Conservation (phyloP, 2,329 filamentous ascomycete species). For the Dactylellina haptotyla region DNA sequence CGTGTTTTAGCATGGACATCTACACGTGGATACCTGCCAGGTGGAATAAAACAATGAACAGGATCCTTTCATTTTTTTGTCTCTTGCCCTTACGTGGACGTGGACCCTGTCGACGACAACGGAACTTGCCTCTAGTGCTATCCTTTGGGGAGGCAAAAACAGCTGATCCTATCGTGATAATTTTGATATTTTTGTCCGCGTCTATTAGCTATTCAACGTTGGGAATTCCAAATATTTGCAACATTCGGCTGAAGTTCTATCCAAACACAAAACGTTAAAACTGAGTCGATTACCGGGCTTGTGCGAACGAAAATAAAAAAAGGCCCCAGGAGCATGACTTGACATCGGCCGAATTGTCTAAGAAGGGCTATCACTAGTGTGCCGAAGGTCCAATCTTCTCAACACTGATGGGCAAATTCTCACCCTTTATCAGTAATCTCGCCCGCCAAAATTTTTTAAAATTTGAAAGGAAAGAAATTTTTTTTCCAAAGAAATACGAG, state of each 20-base stretch:
- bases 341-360: too few relatives aligned
- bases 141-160: not conserved
- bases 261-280: not conserved
- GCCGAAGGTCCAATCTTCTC: too few relatives aligned
- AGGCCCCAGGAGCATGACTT: not conserved
- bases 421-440: conserved; percentile 2
- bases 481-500: not conserved
- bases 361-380: too few relatives aligned
- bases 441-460: too few relatives aligned
- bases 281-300: not conserved
- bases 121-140: not conserved
- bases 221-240: conserved; percentile 32
- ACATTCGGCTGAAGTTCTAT: not conserved
- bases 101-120: not conserved
- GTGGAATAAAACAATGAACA: conserved; percentile 19
- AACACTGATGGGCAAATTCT: too few relatives aligned
- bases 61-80: conserved; percentile 1
- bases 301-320: conserved; percentile 14
- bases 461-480: not conserved
- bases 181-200: conserved; percentile 14
- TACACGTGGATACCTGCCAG: conserved; percentile 1
- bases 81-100: not conserved
- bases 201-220: conserved; percentile 4
- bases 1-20: not conserved
- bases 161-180: conserved; percentile 31